These are phyloP conservation scores for Suaeda aralocaspica DNA, from an alignment of 148 eudicot genomes.

Conservation along the genomic window DNA sequence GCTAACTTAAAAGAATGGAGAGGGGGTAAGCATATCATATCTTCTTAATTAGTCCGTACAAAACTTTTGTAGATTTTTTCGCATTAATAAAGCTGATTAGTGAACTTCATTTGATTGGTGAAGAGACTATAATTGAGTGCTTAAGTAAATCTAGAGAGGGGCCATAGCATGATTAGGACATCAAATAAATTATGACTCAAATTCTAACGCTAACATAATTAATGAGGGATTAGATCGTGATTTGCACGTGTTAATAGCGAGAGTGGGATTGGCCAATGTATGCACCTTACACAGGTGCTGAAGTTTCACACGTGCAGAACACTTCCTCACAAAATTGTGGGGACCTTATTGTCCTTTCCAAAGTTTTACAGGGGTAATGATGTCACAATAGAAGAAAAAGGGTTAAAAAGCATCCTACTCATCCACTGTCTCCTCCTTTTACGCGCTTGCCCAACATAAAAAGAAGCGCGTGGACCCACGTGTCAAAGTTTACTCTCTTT, in stretches of 20 bases:
- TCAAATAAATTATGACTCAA: neutral
- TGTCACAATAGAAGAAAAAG: constrained; percentile 13
- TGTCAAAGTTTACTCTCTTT: constrained; percentile 8
- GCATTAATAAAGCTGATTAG: constrained; percentile 2
- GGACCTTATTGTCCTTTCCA: constrained; percentile 13
- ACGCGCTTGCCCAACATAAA: constrained; percentile 23
- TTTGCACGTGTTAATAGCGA: constrained; percentile 15
- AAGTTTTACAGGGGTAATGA: constrained; percentile 6
- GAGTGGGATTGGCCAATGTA: constrained; percentile 6
- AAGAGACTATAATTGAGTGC: constrained; percentile 24
- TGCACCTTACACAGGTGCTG: neutral
- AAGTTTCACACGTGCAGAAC: constrained; percentile 21
- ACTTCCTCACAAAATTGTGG: constrained; percentile 12
- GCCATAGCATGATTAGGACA: constrained; percentile 17
- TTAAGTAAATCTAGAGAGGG: constrained; percentile 19
- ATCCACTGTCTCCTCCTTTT: constrained; percentile 20
- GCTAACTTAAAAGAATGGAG: no score
- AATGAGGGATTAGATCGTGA: no score
- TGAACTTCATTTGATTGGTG: constrained; percentile 13
- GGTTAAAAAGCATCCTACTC: constrained; percentile 27
- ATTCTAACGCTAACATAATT: neutral
- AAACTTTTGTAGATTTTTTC: no score
- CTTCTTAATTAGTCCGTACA: neutral
- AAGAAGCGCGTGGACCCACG: constrained; percentile 29
- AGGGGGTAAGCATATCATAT: no score